Percentiles rank a stretch among this genome's conserved stretches.
Conservation (phyloP, 2,329 filamentous ascomycete species). For the Aureobasidium sp. region DNA sequence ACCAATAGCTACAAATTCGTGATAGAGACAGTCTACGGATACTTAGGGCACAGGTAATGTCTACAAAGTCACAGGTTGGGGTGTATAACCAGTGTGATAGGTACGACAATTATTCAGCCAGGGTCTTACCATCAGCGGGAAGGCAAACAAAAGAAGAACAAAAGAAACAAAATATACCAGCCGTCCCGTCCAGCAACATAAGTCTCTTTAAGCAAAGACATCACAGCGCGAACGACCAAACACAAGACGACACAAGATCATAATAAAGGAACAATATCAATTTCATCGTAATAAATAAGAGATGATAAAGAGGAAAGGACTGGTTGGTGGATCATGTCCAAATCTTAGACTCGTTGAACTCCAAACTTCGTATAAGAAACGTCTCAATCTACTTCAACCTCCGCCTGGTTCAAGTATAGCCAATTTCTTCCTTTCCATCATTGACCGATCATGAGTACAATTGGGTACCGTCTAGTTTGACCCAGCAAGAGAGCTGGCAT, state of each 20-base stretch:
- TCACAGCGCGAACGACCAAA: too few relatives aligned
- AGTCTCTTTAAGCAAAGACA: too few relatives aligned
- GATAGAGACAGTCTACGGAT: too few relatives aligned
- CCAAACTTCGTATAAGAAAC: constrained; percentile 3
- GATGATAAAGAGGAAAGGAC: neutral
- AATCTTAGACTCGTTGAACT: neutral
- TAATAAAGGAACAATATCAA: neutral
- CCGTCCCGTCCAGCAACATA: too few relatives aligned
- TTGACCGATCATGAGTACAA: neutral
- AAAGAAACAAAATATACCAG: neutral
- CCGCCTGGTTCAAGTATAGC: neutral
- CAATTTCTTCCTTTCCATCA: neutral
- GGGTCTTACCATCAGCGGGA: too few relatives aligned
- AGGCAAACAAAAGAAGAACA: neutral
- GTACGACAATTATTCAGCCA: too few relatives aligned
- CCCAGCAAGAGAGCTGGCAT: constrained; percentile 39
- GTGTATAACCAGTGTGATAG: too few relatives aligned
- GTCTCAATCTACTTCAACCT: neutral
- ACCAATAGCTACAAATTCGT: too few relatives aligned
- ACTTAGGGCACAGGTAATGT: too few relatives aligned
- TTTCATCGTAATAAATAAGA: neutral
- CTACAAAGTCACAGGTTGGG: too few relatives aligned
- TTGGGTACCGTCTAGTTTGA: neutral
- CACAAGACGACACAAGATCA: too few relatives aligned
- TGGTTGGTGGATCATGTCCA: neutral